A percentile compares a stretch with the other conserved stretches of the same genome.
phyloP scores from a whole-genome alignment of 345 rosid species.

The Aquilaria malaccensis region DNA sequence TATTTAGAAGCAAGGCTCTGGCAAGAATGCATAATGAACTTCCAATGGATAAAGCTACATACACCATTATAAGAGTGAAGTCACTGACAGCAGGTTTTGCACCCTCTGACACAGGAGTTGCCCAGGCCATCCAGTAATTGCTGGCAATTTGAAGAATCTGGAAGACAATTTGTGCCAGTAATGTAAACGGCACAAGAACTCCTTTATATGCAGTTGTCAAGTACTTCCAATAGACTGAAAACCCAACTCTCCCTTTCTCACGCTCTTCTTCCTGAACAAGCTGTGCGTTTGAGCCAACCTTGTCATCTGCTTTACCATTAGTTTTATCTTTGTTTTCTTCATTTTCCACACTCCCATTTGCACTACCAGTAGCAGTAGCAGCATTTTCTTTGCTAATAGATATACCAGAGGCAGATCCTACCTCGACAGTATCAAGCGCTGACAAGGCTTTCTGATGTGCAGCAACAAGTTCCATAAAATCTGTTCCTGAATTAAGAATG shows the following conservation, averaged over 20 bases:
- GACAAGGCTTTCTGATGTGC: conserved; percentile 66
- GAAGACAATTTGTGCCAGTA: conserved; percentile 47
- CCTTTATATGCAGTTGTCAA: conserved; percentile 60
- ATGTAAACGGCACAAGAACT: conserved; percentile 52
- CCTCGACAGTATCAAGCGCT: conserved; percentile 33
- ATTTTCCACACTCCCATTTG: conserved; percentile 10
- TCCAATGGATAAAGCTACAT: conserved; percentile 41
- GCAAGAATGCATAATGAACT: conserved; percentile 50
- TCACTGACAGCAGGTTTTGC: conserved; percentile 34
- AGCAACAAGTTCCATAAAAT: conserved; percentile 72
- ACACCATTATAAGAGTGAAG: conserved; percentile 38
- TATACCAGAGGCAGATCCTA: conserved; percentile 18
- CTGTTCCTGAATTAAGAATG: conserved; percentile 51
- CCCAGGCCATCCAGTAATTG: conserved; percentile 88
- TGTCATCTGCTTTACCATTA: conserved; percentile 30
- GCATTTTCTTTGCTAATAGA: conserved; percentile 18
- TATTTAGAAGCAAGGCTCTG: conserved; percentile 35
- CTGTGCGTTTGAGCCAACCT: conserved; percentile 44
- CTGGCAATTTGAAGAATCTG: conserved; percentile 56
- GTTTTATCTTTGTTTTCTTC: conserved; percentile 20
- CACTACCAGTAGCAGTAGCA: not conserved
- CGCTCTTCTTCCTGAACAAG: conserved; percentile 87
- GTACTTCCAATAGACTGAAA: conserved; percentile 60
- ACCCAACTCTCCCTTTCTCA: conserved; percentile 76
- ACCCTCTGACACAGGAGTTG: conserved; percentile 48